Evolutionary conservation across 2,329 filamentous ascomycete genomes (phyloP), one percentile per base, ranked within the genome.

Genomic region (Ceratocystiopsis minuta): DNA sequence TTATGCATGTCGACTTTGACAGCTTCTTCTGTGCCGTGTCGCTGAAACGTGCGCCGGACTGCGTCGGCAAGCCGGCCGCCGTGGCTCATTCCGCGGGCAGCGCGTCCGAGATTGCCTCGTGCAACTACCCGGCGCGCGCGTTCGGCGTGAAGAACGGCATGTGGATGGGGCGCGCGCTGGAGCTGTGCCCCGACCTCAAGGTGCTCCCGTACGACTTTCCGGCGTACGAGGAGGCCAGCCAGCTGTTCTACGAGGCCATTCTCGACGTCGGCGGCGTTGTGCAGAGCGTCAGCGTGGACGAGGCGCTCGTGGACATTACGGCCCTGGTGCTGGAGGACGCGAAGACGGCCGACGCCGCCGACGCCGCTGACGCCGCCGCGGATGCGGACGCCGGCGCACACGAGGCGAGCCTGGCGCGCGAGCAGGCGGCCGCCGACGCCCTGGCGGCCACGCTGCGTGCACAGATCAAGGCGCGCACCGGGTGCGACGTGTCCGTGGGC

Each of bases 1-100:
- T 98, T 41, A 72, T 98, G 54, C 90, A 98, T 53, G 85, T 98
- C 28, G 90, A 98, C 55, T 98, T 98, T 57, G 92, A 98, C 60
- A 90, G 86, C 58, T 98, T 98, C 61, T 98, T 98, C 59, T 94
- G 87, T 45, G 84, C 92, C 0, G 84, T 98, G 0, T 95, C 90
- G 1, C 55, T 75, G 14, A 85, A 86, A 51, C 80, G 76, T 42
- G 68, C 77, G 18, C 86, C 88, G 9, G 75, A 92, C 16, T 78
- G 74, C 46, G 64, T 67, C 34, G 77, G 82, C 40, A 88, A 86
- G 53, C 90, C 92, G 0, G 76, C 80, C 2, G 90, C 83, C 1
- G 82, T 98, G 32, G 88, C 90, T 4, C 90, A 98, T 54, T 81
- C 88, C 5, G 72, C 70, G 37, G 88, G 88, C 0, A 75, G 73